Evolutionary conservation across 176 grass and related monocot genomes (phyloP).

Genomic region (Chrysopogon serrulatus): DNA sequence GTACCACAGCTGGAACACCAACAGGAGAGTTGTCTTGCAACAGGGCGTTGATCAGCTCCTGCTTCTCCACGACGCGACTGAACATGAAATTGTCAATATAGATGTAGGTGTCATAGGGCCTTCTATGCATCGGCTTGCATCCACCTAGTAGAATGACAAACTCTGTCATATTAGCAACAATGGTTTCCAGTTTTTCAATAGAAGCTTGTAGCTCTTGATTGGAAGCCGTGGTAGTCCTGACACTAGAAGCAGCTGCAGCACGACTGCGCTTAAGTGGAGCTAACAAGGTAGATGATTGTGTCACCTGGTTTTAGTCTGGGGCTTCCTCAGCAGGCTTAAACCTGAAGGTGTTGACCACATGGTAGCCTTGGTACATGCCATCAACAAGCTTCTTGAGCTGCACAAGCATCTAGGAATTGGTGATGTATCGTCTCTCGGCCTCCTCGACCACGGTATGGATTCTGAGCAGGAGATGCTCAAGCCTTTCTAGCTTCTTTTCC

Average conservation of each 20-base stretch:
- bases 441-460: neutral
- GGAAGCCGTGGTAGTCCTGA: neutral
- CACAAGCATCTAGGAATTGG: constrained; percentile 16
- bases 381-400: constrained; percentile 8
- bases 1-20: neutral
- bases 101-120: neutral
- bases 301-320: neutral
- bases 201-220: neutral
- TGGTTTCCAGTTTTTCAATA: neutral
- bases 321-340: neutral
- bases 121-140: neutral
- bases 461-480: neutral
- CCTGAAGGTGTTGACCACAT: neutral
- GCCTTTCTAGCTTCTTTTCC: neutral
- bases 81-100: constrained; percentile 9
- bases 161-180: constrained; percentile 1
- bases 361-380: constrained; percentile 17
- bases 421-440: constrained; percentile 13
- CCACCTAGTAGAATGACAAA: neutral
- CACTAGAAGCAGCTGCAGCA: neutral
- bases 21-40: neutral
- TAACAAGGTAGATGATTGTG: neutral
- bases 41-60: neutral
- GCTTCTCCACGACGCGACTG: neutral
- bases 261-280: neutral